Percentiles rank a stretch among this genome's conserved stretches.
Evolutionary conservation across 2,329 filamentous ascomycete species (phyloP).

Genomic region (Gnomoniopsis sp.): DNA sequence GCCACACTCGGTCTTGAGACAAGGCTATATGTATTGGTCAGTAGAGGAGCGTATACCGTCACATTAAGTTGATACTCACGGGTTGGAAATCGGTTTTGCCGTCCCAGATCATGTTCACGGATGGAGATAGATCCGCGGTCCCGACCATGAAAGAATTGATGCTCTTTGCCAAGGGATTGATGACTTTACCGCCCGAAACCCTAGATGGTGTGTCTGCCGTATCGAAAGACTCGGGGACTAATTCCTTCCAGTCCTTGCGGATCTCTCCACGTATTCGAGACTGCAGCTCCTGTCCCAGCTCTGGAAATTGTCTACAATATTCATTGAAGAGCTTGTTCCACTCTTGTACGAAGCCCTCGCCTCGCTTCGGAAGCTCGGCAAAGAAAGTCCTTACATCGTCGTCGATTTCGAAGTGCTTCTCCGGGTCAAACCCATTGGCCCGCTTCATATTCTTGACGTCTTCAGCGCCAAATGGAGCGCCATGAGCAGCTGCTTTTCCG

Average conservation of each 20-base stretch:
- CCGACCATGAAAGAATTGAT: slow-evolving; percentile 42
- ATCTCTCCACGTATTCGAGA: slow-evolving; percentile 45
- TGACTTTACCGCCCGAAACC: slow-evolving; percentile 42
- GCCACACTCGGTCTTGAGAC: slow-evolving; percentile 21
- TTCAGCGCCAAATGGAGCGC: slow-evolving; percentile 51
- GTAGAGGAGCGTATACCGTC: no score
- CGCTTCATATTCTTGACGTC: slow-evolving; percentile 54
- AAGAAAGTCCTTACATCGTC: slow-evolving; percentile 51
- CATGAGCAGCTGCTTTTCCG: slow-evolving; percentile 51
- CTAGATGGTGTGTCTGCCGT: slow-evolving; percentile 47
- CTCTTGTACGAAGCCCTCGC: slow-evolving; percentile 40
- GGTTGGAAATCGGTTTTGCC: slow-evolving; percentile 49
- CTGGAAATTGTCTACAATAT: slow-evolving; percentile 22
- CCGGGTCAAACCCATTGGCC: slow-evolving; percentile 45
- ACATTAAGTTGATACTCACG: slow-evolving; percentile 31
- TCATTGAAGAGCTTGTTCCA: slow-evolving; percentile 40
- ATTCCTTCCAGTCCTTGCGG: slow-evolving; percentile 43
- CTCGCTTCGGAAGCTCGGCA: slow-evolving; percentile 40
- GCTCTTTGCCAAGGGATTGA: slow-evolving; percentile 42
- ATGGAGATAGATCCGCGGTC: slow-evolving; percentile 44
- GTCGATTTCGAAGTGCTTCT: slow-evolving; percentile 41
- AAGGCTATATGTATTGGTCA: slow-evolving; percentile 13
- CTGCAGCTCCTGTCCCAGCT: slow-evolving; percentile 38
- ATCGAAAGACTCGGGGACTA: slow-evolving; percentile 48
- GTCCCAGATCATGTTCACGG: slow-evolving; percentile 47